Conservation (phyloP, 345 rosid species). For the Brassica juncea region DNA sequence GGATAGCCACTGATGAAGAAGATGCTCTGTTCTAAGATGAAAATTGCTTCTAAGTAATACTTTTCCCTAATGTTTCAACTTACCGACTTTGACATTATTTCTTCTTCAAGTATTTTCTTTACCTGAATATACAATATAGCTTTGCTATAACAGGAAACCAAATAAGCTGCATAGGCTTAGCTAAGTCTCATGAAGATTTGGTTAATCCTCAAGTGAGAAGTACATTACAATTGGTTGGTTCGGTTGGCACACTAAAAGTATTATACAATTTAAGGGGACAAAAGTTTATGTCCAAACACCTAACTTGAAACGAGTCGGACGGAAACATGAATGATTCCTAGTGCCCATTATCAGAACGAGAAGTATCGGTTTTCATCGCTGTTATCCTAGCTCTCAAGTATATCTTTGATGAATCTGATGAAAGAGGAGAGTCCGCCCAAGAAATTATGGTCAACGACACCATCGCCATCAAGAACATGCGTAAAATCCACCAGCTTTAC, state of each 20-base stretch:
- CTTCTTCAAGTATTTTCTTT: not conserved
- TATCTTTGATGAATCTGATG: not conserved
- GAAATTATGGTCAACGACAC: not conserved
- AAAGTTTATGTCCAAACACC: too few species aligned
- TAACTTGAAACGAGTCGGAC: not conserved
- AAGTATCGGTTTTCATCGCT: conserved; percentile 22
- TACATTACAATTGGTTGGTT: not conserved
- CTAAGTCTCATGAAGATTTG: not conserved
- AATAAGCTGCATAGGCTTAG: not conserved
- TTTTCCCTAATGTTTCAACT: conserved; percentile 6
- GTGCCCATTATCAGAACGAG: conserved; percentile 8
- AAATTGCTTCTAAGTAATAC: conserved; percentile 32
- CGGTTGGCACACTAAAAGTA: not conserved
- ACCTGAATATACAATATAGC: not conserved
- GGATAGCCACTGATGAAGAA: conserved; percentile 72
- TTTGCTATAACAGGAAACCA: not conserved
- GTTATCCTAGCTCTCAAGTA: conserved; percentile 14
- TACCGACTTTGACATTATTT: not conserved
- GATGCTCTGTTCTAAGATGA: conserved; percentile 16
- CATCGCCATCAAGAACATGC: not conserved
- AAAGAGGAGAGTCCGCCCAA: not conserved
- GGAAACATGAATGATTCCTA: not conserved
- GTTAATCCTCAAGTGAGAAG: not conserved
- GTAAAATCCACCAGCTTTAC: not conserved
- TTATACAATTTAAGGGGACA: not conserved